phyloP scores from a whole-genome alignment of 2,329 filamentous ascomycete genomes.

The Colletotrichum musae region DNA sequence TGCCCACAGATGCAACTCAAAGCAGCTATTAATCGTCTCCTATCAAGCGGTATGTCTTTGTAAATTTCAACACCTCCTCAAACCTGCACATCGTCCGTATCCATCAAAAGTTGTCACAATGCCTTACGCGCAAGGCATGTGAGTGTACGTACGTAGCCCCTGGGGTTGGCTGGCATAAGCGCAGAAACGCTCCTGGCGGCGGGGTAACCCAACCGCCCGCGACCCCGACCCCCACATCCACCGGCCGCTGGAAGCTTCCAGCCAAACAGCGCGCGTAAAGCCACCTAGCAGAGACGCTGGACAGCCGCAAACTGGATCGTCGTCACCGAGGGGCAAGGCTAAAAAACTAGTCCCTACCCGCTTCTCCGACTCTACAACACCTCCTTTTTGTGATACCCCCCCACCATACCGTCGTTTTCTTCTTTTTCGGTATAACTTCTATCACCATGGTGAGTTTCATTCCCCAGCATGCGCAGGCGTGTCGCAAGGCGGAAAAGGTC shows the following conservation, averaged over 20 bases:
- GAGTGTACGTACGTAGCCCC: too few species aligned
- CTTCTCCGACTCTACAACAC: neutral
- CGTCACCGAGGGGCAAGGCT: neutral
- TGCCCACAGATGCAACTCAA: conserved; percentile 42
- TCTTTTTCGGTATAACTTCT: conserved; percentile 10
- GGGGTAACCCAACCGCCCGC: conserved; percentile 28
- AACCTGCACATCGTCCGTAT: neutral
- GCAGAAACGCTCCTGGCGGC: conserved; percentile 16
- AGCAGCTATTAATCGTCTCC: neutral
- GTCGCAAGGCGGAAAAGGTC: too few species aligned
- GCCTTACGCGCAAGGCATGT: too few species aligned
- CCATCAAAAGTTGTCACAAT: too few species aligned
- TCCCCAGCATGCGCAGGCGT: neutral
- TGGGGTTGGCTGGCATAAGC: neutral
- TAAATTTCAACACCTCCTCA: neutral
- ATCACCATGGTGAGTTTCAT: conserved; percentile 33
- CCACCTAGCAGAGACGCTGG: neutral
- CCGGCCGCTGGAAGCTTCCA: conserved; percentile 41
- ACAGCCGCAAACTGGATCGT: conserved; percentile 29
- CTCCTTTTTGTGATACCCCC: conserved; percentile 19
- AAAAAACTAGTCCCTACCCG: conserved; percentile 4
- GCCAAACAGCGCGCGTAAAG: conserved; percentile 29
- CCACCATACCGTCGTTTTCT: neutral
- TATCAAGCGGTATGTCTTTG: neutral
- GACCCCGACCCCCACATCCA: conserved; percentile 24